Base-by-base conservation (phyloP, 148 eudicot genomes). In the Silene conica region DNA sequence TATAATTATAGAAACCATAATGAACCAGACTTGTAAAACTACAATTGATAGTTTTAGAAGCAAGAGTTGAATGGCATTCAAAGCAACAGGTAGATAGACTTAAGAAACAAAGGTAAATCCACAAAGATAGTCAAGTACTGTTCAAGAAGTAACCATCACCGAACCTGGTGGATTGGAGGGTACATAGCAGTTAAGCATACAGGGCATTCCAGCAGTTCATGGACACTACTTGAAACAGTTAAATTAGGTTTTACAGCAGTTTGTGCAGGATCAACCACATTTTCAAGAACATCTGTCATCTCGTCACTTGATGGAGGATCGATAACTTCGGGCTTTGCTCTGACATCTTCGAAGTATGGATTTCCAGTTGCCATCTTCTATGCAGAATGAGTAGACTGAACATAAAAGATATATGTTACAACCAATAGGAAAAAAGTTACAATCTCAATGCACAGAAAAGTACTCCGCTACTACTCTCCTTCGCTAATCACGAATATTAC, bases 101-200 rank as follows among this genome's bases (percentile, higher is more conserved):
- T 7, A 14, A 20, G 61, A 31, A 34, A 72, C 46, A 12, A 23
- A 55, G 11, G 66, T 4, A 20, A 56, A 28, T 14, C 22, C 41
- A 48, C 41, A 43, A 1, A 21, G 61, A 70, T 8, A 67, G 46
- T 14, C 66, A 60, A 61, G 64, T 56, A 48, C 15, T 48, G 54
- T 9, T 65, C 38, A 72, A 71, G 58, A 54, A 68, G 65, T 23
- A 80, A 59, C 18, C 70, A 70, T 52, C 15, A 73, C 38, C 69
- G 41, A 48, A 93, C 98, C 97, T 94, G 97, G 81, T 89, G 90
- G 70, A 94, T 94, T 4, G 97, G 97, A 79, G 97, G 97, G 74
- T 91, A 94, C 98, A 94, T 94, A 61, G 98, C 95, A 91, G 87
- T 88, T 77, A 91, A 86, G 88, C 96, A 94, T 28, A 91, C 98